Evolutionary conservation across 257 asterid genomes (phyloP), one percentile per base, ranked within the genome.

Genomic region (Solanum dulcamara): DNA sequence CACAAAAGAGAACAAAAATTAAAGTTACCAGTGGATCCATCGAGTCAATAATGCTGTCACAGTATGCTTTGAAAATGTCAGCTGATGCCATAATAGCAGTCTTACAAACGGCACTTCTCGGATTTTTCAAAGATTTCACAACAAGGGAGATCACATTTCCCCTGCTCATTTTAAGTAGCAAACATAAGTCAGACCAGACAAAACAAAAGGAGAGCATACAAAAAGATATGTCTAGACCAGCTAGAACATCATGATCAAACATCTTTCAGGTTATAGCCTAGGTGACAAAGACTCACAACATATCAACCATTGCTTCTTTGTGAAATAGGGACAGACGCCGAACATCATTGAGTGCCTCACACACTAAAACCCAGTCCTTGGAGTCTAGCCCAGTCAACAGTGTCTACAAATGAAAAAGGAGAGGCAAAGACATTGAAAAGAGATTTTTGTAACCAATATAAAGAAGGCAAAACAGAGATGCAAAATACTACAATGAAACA

Each of bases 71-170:
- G 87, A 93, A 94, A 85, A 96, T 90, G 91, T 96, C 99, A 55
- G 97, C 91, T 55, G 92, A 88, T 50, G 99, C 89, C 98, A 96
- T 92, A 77, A 94, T 91, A 86, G 97, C 99, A 86, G 99, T 94
- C 88, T 96, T 96, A 90, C 97, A 93, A 85, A 96, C 94, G 83
- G 99, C 99, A 80, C 99, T 96, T 89, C 99, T 93, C 33, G 99
- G 99, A 87, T 93, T 94, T 92, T 94, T 96, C 81, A 94, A 86
- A 35, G 97, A 92, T 89, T 96, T 96, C 91, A 90, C 97, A 50
- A 94, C 67, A 84, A 91, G 91, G 84, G 94, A 85, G 62, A 96
- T 88, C 84, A 94, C 85, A 10, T 89, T 93, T 79, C 80, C 91
- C 92, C 99, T 96, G 92, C 83, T 85, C 83, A 83, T 70, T 87